Evolutionary conservation across 805 yeast species (phyloP).

Genomic region (Barnettozyma wickerhamii): DNA sequence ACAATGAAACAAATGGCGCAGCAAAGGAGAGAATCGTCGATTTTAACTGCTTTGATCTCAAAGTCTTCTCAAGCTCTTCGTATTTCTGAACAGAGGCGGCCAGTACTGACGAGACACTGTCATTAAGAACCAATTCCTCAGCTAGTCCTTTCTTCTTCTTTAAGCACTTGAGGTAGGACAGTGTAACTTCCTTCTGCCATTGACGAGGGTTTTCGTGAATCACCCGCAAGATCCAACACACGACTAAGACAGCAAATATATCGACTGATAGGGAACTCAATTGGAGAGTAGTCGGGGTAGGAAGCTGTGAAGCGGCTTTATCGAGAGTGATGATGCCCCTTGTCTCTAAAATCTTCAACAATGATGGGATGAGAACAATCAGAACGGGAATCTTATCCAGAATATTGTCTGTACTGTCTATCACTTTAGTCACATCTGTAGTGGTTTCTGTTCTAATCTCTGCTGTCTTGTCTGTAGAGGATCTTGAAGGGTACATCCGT

Average conservation of each 20-base stretch:
- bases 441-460: too few species aligned
- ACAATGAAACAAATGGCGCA: background rate
- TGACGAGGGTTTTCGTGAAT: slow-evolving; percentile 1
- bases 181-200: background rate
- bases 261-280: slow-evolving; percentile 1
- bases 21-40: background rate
- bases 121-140: background rate
- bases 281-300: too few species aligned
- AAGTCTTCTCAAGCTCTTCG: background rate
- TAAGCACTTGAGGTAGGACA: background rate
- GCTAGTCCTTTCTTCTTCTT: background rate
- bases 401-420: too few species aligned
- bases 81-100: too few species aligned
- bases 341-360: background rate
- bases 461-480: too few species aligned
- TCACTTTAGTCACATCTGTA: too few species aligned
- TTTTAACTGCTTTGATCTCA: background rate
- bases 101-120: background rate
- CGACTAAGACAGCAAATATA: background rate
- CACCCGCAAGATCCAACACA: slow-evolving; percentile 2
- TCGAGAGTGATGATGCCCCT: background rate
- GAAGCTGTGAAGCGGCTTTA: too few species aligned
- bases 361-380: background rate
- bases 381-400: background rate
- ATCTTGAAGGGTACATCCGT: too few species aligned